A percentile compares a stretch with the other conserved stretches of the same genome.
Evolutionary conservation across 108 stramenopile genomes (phyloP).

Genomic region (Schizochytrium sp.): DNA sequence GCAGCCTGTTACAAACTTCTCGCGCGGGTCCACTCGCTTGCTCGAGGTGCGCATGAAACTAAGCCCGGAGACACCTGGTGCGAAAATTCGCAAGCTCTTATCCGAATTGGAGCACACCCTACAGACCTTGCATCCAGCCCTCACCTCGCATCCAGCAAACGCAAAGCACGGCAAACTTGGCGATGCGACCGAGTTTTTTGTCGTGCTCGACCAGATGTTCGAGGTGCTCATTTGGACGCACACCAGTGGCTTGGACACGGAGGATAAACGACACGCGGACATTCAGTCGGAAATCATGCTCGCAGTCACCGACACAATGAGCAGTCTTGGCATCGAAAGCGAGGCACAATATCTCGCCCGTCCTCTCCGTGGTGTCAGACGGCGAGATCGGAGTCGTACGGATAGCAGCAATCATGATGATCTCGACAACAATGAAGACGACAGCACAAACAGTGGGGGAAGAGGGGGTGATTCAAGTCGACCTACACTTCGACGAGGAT

Average conservation of each 20-base stretch:
- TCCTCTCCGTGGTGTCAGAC: no score
- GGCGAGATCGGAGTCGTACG: no score
- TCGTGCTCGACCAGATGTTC: conserved; percentile 10
- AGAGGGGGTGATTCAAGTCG: not conserved
- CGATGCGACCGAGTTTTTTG: not conserved
- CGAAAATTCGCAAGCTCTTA: not conserved
- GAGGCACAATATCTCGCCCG: not conserved
- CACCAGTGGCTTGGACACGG: not conserved
- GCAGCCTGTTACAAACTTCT: conserved; percentile 1
- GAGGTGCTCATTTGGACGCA: conserved; percentile 4
- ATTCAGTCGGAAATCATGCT: conserved; percentile 14
- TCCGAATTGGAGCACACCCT: conserved; percentile 5
- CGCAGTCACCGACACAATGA: not conserved
- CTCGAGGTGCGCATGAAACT: conserved; percentile 4
- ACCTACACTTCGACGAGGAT: not conserved
- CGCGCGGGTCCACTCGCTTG: not conserved
- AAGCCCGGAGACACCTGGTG: not conserved
- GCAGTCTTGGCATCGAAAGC: not conserved
- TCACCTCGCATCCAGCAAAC: not conserved
- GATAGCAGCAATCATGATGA: no score
- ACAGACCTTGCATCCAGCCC: not conserved
- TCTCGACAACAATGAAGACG: not conserved
- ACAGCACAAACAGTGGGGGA: not conserved
- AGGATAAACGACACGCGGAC: not conserved
- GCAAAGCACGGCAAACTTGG: not conserved